A percentile compares a stretch with the other conserved stretches of the same genome.
Conservation (phyloP, 768 basidiomycete genomes). For the Tricholoma terreum region DNA sequence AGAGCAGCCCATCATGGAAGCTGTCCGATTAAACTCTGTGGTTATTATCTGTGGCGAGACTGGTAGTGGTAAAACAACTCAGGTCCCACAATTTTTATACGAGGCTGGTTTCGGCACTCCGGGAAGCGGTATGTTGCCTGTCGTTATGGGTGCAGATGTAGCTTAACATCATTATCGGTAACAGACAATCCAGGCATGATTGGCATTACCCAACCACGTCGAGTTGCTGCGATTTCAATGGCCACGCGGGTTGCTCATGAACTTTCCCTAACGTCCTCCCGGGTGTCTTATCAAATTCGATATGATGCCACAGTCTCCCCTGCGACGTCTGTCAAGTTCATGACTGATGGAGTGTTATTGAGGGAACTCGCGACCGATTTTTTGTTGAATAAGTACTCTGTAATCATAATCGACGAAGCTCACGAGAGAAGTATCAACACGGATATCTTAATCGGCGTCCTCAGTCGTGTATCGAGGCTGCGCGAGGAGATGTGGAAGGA, state of each 20-base stretch:
- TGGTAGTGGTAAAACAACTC: conserved; percentile 97
- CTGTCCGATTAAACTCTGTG: conserved; percentile 81
- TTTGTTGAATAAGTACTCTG: conserved; percentile 88
- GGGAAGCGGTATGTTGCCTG: conserved; percentile 60
- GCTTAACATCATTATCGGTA: conserved; percentile 2
- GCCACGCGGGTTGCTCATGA: conserved; percentile 91
- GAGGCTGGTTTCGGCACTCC: conserved; percentile 92
- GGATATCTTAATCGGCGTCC: conserved; percentile 92
- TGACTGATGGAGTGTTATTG: conserved; percentile 97
- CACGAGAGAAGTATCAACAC: conserved; percentile 99
- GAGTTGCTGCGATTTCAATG: conserved; percentile 97
- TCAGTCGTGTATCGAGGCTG: conserved; percentile 90
- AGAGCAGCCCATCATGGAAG: conserved; percentile 93
- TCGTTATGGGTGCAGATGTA: neutral
- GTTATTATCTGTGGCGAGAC: conserved; percentile 90
- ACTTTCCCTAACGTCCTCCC: conserved; percentile 75
- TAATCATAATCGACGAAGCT: conserved; percentile 96
- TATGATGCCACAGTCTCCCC: conserved; percentile 94
- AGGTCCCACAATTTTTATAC: conserved; percentile 97
- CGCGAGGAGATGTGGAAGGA: conserved; percentile 89
- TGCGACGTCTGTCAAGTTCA: conserved; percentile 94
- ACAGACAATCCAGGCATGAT: conserved; percentile 97
- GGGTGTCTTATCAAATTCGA: conserved; percentile 95
- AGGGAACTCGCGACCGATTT: conserved; percentile 93
- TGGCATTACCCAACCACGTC: conserved; percentile 93